Percentiles rank a stretch among this genome's conserved stretches.
These are phyloP conservation scores for Acanthochlamys bracteata DNA, from an alignment of 106 monocot species.

Conservation along the genomic window DNA sequence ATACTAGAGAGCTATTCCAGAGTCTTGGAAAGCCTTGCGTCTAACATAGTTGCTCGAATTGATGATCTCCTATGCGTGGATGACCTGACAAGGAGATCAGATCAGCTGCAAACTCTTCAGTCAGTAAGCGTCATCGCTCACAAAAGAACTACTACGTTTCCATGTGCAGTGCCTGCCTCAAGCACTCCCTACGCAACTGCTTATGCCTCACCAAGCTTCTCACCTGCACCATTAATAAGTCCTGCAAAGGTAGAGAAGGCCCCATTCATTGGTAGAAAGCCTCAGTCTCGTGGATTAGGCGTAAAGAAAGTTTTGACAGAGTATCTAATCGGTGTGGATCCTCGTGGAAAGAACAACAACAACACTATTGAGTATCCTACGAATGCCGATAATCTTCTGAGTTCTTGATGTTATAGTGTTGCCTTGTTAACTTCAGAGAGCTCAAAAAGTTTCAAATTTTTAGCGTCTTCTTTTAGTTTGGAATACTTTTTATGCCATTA, in stretches of 20 bases:
- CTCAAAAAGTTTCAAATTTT: no score
- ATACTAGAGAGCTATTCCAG: constrained; percentile 93
- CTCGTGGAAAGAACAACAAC: constrained; percentile 24
- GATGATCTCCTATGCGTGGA: constrained; percentile 79
- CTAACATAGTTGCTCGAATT: constrained; percentile 78
- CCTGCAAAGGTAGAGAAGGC: constrained; percentile 34
- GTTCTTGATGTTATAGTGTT: neutral
- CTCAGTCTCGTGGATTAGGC: constrained; percentile 29
- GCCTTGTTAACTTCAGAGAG: no score
- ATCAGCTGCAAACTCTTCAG: constrained; percentile 29
- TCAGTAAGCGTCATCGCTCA: constrained; percentile 21
- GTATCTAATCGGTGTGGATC: constrained; percentile 37
- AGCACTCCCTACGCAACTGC: constrained; percentile 57
- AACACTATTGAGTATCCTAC: neutral
- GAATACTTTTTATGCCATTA: no score
- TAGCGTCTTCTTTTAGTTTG: no score
- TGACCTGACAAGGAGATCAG: constrained; percentile 48
- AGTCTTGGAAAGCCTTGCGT: constrained; percentile 90
- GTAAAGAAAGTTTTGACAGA: constrained; percentile 74
- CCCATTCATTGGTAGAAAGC: constrained; percentile 32
- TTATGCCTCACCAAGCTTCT: constrained; percentile 54
- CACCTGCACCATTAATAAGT: constrained; percentile 34
- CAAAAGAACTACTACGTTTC: constrained; percentile 21
- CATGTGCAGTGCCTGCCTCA: constrained; percentile 51
- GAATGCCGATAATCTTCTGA: neutral